A percentile compares a stretch with the other conserved stretches of the same genome.
Conservation (phyloP, 306 rosid species). For the Rosa persica region DNA sequence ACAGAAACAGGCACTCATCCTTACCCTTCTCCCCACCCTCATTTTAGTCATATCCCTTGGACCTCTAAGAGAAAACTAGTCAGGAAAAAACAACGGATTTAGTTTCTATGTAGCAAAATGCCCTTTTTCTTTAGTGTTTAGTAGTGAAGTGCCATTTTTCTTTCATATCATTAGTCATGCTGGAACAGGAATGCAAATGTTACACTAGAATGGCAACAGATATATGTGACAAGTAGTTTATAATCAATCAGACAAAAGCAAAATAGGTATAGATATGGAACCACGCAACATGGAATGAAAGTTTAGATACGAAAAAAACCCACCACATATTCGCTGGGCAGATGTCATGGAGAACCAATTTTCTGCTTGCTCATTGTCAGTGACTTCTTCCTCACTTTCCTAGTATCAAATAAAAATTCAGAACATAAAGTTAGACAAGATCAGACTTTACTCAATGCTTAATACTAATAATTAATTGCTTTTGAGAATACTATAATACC, state of each 20-base stretch:
- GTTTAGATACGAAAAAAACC: conserved; percentile 37
- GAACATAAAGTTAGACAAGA: conserved; percentile 18
- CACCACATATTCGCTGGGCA: conserved; percentile 97
- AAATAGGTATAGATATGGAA: conserved; percentile 13
- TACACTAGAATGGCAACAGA: neutral
- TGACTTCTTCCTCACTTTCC: conserved; percentile 99
- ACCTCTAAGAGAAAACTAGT: neutral
- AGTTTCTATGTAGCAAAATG: neutral
- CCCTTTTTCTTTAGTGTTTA: neutral
- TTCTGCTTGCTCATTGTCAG: conserved; percentile 98
- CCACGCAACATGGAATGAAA: conserved; percentile 17
- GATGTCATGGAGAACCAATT: conserved; percentile 99
- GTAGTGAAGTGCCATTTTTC: neutral
- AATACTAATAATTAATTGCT: neutral
- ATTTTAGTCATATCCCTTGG: neutral
- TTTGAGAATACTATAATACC: neutral
- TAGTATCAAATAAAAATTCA: conserved; percentile 33
- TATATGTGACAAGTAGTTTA: neutral
- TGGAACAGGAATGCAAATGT: neutral
- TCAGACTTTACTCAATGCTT: neutral
- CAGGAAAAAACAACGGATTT: neutral
- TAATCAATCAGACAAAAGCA: neutral
- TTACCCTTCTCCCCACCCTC: neutral
- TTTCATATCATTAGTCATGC: neutral
- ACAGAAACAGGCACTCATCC: neutral